Conservation (phyloP, 2,329 filamentous ascomycete genomes). For the Alternaria atra region DNA sequence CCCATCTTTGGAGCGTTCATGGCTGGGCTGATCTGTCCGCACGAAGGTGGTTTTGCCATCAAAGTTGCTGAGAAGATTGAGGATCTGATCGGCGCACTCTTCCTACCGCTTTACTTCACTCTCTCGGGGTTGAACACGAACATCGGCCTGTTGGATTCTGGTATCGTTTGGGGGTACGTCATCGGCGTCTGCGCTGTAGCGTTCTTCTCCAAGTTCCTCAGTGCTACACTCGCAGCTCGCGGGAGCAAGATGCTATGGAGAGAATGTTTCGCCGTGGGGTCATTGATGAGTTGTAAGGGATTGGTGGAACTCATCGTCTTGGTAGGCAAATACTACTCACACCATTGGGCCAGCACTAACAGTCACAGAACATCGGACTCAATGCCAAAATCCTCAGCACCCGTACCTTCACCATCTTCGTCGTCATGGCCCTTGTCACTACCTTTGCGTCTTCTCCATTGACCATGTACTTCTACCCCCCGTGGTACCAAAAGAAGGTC, state of each 20-base stretch:
- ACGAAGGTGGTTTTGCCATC: constrained; percentile 89
- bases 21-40: constrained; percentile 87
- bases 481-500: constrained; percentile 77
- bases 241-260: constrained; percentile 84
- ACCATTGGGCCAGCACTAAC: constrained; percentile 20
- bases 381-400: constrained; percentile 82
- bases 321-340: constrained; percentile 60
- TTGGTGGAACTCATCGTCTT: constrained; percentile 94
- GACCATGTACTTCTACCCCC: constrained; percentile 76
- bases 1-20: constrained; percentile 95
- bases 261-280: constrained; percentile 86
- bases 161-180: constrained; percentile 89
- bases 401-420: constrained; percentile 90
- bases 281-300: constrained; percentile 96
- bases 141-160: constrained; percentile 81
- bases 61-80: constrained; percentile 94
- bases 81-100: constrained; percentile 83
- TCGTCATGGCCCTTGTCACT: constrained; percentile 90
- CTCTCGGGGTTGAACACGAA: constrained; percentile 90
- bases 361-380: constrained; percentile 75
- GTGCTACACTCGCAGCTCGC: constrained; percentile 80
- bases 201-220: constrained; percentile 84
- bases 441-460: constrained; percentile 86
- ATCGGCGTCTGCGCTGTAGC: constrained; percentile 82
- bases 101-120: constrained; percentile 92